Evolutionary conservation across 345 rosid genomes (phyloP).

Genomic region (Syzygium aqueum): DNA sequence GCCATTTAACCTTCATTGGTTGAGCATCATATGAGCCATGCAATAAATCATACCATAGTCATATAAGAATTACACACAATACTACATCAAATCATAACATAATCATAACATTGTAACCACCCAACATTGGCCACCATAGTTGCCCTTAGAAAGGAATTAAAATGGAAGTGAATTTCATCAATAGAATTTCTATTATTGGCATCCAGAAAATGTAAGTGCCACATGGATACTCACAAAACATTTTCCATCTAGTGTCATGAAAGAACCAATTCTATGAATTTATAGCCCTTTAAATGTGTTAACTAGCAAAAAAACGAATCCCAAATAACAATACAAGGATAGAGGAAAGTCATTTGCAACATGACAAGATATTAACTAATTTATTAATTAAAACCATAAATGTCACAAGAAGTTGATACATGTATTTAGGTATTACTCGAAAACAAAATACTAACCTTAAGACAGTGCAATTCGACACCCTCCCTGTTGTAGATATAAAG

Average conservation of each 20-base stretch:
- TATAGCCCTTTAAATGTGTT: background rate
- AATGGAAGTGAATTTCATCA: background rate
- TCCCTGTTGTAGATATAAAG: slow-evolving; percentile 69
- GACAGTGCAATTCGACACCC: slow-evolving; percentile 83
- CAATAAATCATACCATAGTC: too few species aligned
- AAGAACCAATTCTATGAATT: background rate
- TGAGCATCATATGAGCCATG: too few species aligned
- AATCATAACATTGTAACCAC: too few species aligned
- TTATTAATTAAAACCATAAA: background rate
- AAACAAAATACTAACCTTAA: slow-evolving; percentile 45
- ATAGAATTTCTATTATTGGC: background rate
- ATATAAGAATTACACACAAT: too few species aligned
- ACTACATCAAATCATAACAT: too few species aligned
- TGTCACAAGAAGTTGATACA: background rate
- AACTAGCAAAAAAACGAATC: background rate
- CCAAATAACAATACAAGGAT: background rate
- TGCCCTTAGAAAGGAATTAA: background rate
- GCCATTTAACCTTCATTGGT: too few species aligned
- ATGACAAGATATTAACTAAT: background rate
- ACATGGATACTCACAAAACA: background rate
- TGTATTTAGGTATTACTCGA: background rate
- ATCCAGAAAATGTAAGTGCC: background rate
- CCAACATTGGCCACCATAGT: background rate
- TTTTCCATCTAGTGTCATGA: background rate
- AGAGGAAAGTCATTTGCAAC: background rate